Base-by-base conservation (phyloP, 2,329 filamentous ascomycete genomes). In the Beauveria varroae region DNA sequence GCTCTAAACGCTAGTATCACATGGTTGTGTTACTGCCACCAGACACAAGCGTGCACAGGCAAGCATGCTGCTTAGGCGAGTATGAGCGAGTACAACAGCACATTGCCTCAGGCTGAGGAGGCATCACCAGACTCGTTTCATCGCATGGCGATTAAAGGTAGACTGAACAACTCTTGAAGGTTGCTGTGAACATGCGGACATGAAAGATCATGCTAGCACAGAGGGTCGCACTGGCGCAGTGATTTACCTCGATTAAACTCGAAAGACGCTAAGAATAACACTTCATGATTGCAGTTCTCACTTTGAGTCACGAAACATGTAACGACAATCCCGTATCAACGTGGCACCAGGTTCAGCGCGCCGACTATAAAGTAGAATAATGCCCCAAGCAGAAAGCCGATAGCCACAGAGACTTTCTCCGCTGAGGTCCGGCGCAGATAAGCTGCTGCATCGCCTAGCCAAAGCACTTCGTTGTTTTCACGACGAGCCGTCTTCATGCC, bases 401-500 rank as follows among this genome's bases (percentile, higher is more conserved):
- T 60, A 9, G 64, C 68, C 43, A 75, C 65, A 37, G 72, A 71
- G 52, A 71, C 69, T 57, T 66, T 67, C 62, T 76, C 73, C 2
- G 67, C 66, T 16, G 66, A 61, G 47, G 72, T 59, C 56, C 69
- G 69, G 50, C 24, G 65, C 44, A 63, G 46, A 62, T 68, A 66
- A 12, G 71, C 68, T 46, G 65, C 68, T 40, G 65, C 64, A 55
- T 82, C 76, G 20, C 75, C 75, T 18, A 79, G 30, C 68, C 75
- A 76, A 46, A 84, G 61, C 63, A 69, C 72, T 71, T 85, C 76
- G 2, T 81, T 81, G 2, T 70, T 71, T 30, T 76, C 77, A 50
- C 77, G 74, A 64, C 84, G 75, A 24, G 84, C 85, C 5, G 75
- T 74, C 61, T 74, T 77, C 65, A 88, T 68, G 0, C 84, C 85